These are phyloP conservation scores for Cytospora piceae DNA, from an alignment of 2,329 filamentous ascomycete species.

Conservation along the genomic window DNA sequence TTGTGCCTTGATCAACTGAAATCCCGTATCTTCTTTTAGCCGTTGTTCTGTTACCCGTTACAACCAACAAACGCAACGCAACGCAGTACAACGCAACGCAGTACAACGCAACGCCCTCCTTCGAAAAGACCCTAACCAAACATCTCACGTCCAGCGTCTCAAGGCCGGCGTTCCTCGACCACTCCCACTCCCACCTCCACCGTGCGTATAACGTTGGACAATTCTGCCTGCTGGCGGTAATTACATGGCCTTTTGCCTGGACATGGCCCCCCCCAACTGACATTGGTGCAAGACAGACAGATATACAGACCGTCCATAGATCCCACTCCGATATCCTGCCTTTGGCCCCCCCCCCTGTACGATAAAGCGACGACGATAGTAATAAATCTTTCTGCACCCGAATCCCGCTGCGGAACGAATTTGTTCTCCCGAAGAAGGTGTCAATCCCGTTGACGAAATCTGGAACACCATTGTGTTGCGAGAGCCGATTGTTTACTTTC, in stretches of 20 bases:
- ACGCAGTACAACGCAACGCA: no score
- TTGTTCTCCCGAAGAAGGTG: not conserved
- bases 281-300: not conserved
- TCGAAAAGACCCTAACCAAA: slow-evolving; percentile 1
- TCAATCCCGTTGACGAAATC: not conserved
- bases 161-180: slow-evolving; percentile 21
- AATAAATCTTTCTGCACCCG: slow-evolving; percentile 8
- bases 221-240: not conserved
- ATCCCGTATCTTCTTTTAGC: not conserved
- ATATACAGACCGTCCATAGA: not conserved
- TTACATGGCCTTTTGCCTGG: not conserved
- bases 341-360: not conserved
- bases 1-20: no score
- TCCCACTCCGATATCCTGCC: slow-evolving; percentile 6
- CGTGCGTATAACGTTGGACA: not conserved
- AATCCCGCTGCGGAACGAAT: not conserved
- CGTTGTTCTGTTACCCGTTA: slow-evolving; percentile 5
- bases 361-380: slow-evolving; percentile 2
- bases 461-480: not conserved
- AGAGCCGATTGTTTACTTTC: slow-evolving; percentile 13
- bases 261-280: not conserved
- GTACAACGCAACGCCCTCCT: not conserved
- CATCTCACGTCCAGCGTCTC: slow-evolving; percentile 18
- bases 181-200: not conserved
- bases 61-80: not conserved